Evolutionary conservation across 345 rosid species (phyloP).

Genomic region (Eucalyptus polybractea): DNA sequence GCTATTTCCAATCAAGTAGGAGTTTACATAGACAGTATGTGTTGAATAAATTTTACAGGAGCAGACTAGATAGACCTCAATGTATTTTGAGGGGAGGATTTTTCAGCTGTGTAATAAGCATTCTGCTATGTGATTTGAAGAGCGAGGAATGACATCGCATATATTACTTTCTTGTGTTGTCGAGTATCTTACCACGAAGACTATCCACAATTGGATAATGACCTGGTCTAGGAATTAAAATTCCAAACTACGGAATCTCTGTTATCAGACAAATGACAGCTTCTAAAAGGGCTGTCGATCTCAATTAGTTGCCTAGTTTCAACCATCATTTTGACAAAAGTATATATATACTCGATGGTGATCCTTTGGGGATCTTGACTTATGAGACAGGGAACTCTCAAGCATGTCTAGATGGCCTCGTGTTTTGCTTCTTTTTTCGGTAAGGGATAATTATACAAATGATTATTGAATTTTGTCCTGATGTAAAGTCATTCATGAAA

Average conservation of each 20-base stretch:
- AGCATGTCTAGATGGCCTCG: not conserved
- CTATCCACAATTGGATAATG: not conserved
- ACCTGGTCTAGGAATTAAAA: not conserved
- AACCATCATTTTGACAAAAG: not conserved
- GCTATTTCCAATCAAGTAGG: not conserved
- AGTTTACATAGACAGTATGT: not conserved
- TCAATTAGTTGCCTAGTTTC: not conserved
- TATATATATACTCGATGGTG: not conserved
- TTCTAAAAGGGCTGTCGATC: not conserved
- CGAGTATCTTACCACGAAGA: not conserved
- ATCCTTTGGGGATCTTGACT: not conserved
- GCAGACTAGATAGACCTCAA: not conserved
- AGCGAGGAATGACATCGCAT: not conserved
- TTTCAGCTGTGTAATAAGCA: not conserved
- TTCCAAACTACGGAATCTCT: not conserved
- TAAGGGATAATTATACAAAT: not conserved
- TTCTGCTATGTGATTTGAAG: not conserved
- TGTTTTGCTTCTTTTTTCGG: not conserved
- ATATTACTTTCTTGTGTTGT: not conserved
- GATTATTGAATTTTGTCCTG: not conserved
- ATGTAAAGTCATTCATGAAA: too few relatives aligned
- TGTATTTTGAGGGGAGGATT: not conserved
- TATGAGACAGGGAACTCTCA: not conserved
- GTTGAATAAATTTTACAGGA: not conserved
- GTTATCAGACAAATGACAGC: not conserved